phyloP scores from a whole-genome alignment of 129 eudicot genomes.

The Flaveria trinervia region DNA sequence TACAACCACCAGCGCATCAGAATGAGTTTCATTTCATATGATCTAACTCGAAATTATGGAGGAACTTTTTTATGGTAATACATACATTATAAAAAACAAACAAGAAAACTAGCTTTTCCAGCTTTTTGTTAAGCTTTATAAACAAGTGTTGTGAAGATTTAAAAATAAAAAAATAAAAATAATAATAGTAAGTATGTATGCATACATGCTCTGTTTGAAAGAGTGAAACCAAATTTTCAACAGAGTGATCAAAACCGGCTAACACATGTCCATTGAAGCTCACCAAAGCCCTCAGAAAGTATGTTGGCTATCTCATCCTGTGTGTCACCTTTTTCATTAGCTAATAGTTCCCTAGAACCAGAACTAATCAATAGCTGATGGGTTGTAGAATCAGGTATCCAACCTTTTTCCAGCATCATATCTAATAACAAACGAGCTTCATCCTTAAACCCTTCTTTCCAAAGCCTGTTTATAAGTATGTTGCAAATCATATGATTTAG shows the following conservation, averaged over 20 bases:
- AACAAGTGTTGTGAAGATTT: too few relatives aligned
- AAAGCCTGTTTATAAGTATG: slow-evolving; percentile 51
- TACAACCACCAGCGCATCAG: too few relatives aligned
- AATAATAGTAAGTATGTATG: neutral
- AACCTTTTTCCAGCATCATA: slow-evolving; percentile 72
- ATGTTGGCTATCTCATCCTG: slow-evolving; percentile 61
- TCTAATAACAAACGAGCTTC: slow-evolving; percentile 62
- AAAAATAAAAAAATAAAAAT: too few relatives aligned
- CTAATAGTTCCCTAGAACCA: slow-evolving; percentile 17
- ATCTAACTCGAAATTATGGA: too few relatives aligned
- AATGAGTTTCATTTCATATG: too few relatives aligned
- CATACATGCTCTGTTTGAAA: neutral
- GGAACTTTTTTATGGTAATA: too few relatives aligned
- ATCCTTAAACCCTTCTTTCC: slow-evolving; percentile 62
- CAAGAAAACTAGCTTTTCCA: too few relatives aligned
- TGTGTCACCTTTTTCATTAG: slow-evolving; percentile 22
- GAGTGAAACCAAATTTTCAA: neutral
- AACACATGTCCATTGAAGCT: slow-evolving; percentile 20
- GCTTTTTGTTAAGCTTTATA: too few relatives aligned
- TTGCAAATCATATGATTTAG: slow-evolving; percentile 48
- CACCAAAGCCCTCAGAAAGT: slow-evolving; percentile 65
- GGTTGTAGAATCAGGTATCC: slow-evolving; percentile 75
- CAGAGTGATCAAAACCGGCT: slow-evolving; percentile 15
- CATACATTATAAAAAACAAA: too few relatives aligned
- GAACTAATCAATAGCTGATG: slow-evolving; percentile 59